A percentile compares a stretch with the other conserved stretches of the same genome.
phyloP scores from a whole-genome alignment of 176 grass and related monocot genomes.

The Dendrocalamus sinicus region DNA sequence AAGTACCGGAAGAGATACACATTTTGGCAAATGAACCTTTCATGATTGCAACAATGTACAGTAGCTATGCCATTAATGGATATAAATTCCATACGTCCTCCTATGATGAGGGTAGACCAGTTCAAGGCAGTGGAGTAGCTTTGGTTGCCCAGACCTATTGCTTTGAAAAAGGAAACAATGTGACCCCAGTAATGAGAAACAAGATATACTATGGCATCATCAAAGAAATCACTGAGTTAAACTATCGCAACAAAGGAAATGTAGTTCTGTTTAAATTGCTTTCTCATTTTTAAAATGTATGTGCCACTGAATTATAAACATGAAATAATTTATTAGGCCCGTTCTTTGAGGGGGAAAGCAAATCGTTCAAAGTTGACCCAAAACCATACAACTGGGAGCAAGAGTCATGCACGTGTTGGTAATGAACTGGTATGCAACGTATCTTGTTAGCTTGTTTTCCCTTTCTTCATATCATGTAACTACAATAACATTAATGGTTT shows the following conservation, averaged over 20 bases:
- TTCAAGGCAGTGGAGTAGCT: not conserved
- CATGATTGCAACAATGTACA: conserved; percentile 12
- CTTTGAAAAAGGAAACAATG: not conserved
- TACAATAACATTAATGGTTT: no score
- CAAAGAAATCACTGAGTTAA: not conserved
- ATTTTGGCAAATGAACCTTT: conserved; percentile 32
- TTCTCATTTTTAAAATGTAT: no score
- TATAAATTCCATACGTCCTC: conserved; percentile 21
- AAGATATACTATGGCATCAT: not conserved
- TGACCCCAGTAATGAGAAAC: not conserved
- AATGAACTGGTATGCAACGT: no score
- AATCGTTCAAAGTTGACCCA: no score
- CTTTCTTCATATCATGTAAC: no score
- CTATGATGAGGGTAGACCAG: not conserved
- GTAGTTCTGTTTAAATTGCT: not conserved
- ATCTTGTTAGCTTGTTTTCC: no score
- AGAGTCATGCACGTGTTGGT: no score
- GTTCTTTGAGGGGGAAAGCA: no score
- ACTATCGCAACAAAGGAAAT: not conserved
- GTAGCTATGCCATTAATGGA: conserved; percentile 24
- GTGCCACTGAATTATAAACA: no score
- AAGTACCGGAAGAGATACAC: conserved; percentile 27
- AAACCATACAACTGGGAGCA: no score
- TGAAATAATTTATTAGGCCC: no score
- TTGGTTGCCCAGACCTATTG: not conserved